A percentile compares a stretch with the other conserved stretches of the same genome.
phyloP scores from a whole-genome alignment of 2,329 filamentous ascomycete species.

The Colletotrichum zoysiae region DNA sequence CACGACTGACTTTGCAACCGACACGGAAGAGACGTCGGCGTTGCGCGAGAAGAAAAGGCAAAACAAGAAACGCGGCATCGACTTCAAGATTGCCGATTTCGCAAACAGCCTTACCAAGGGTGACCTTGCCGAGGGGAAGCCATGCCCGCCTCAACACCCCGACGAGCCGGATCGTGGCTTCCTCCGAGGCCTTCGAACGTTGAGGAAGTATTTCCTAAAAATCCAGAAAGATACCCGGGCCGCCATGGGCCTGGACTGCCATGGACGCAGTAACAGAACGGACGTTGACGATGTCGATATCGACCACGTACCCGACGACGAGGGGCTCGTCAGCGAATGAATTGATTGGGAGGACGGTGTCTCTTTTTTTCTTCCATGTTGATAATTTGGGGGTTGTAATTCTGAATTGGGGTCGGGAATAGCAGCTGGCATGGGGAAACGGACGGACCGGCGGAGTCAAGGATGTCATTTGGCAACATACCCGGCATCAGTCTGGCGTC shows the following conservation, averaged over 20 bases:
- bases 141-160: constrained; percentile 86
- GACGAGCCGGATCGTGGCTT: constrained; percentile 89
- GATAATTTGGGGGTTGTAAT: constrained; percentile 20
- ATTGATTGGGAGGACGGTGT: constrained; percentile 24
- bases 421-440: not conserved
- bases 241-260: constrained; percentile 62
- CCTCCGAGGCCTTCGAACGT: constrained; percentile 81
- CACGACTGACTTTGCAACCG: constrained; percentile 69
- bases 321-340: constrained; percentile 41
- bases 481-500: constrained; percentile 41
- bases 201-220: constrained; percentile 86
- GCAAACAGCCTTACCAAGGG: constrained; percentile 96
- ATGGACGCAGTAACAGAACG: constrained; percentile 44
- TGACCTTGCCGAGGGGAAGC: constrained; percentile 72
- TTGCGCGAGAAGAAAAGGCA: constrained; percentile 56
- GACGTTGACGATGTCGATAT: constrained; percentile 33
- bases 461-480: constrained; percentile 41
- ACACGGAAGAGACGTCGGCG: constrained; percentile 65
- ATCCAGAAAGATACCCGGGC: constrained; percentile 83
- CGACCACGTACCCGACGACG: constrained; percentile 35
- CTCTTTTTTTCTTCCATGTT: constrained; percentile 24
- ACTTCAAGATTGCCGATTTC: constrained; percentile 98
- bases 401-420: constrained; percentile 9
- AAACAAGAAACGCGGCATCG: constrained; percentile 73
- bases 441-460: constrained; percentile 25